phyloP scores from a whole-genome alignment of 108 stramenopile species.

The Schizochytrium sp. region DNA sequence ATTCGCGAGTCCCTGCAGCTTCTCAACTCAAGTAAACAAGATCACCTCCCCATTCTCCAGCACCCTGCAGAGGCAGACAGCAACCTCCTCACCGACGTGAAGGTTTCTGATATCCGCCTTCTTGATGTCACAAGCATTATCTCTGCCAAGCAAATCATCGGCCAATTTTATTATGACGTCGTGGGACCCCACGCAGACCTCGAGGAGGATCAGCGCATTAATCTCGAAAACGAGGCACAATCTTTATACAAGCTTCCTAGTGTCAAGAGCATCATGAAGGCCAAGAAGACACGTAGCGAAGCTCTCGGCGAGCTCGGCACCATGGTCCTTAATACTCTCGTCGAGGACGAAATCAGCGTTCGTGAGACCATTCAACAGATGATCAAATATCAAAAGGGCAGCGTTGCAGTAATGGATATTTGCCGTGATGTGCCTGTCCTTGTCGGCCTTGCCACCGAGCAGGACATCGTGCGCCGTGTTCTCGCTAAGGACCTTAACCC shows the following conservation, averaged over 20 bases:
- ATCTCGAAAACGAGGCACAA: conserved; percentile 36
- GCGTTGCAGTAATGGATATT: conserved; percentile 45
- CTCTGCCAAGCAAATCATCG: conserved; percentile 59
- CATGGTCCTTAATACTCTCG: conserved; percentile 56
- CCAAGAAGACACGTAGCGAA: conserved; percentile 18
- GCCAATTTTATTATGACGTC: conserved; percentile 46
- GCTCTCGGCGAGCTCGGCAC: conserved; percentile 43
- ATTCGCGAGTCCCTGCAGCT: conserved; percentile 57
- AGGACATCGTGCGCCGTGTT: conserved; percentile 56
- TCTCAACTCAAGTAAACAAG: conserved; percentile 50
- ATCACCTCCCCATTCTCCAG: conserved; percentile 40
- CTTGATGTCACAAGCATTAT: conserved; percentile 43
- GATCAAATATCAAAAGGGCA: conserved; percentile 51
- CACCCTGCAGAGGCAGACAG: neutral
- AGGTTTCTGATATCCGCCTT: neutral
- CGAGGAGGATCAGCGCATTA: neutral
- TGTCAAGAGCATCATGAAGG: conserved; percentile 55
- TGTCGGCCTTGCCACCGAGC: conserved; percentile 56
- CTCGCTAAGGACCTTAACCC: neutral
- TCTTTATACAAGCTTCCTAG: conserved; percentile 42
- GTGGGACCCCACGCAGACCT: conserved; percentile 10
- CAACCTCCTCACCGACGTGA: neutral
- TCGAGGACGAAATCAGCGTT: conserved; percentile 49
- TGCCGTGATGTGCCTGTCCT: conserved; percentile 55
- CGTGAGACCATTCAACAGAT: conserved; percentile 38